Conservation (phyloP, 2,329 filamentous ascomycete genomes). For the Salinomyces thailandicus region DNA sequence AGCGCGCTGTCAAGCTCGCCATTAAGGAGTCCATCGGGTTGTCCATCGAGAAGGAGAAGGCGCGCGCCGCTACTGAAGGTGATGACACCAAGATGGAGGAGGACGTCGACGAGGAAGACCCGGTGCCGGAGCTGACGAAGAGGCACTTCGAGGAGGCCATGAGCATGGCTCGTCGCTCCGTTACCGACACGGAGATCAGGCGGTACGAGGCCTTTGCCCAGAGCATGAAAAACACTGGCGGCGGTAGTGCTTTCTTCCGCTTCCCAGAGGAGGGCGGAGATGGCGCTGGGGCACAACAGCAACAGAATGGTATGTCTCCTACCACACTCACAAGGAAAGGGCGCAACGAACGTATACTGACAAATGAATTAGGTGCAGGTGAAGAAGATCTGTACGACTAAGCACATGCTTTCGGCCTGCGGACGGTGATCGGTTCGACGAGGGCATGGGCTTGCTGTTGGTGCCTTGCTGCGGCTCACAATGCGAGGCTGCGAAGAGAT, state of each 20-base stretch:
- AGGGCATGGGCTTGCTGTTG: neutral
- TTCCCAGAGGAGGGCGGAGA: slow-evolving; percentile 59
- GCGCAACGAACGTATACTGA: slow-evolving; percentile 7
- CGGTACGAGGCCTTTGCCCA: slow-evolving; percentile 97
- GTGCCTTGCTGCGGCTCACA: neutral
- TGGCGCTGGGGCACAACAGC: slow-evolving; percentile 25
- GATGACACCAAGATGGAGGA: slow-evolving; percentile 77
- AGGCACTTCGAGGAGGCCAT: slow-evolving; percentile 98
- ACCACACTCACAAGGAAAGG: neutral
- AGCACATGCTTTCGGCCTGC: slow-evolving; percentile 2
- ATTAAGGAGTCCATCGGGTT: slow-evolving; percentile 91
- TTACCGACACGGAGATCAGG: slow-evolving; percentile 93
- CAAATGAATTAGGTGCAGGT: slow-evolving; percentile 62
- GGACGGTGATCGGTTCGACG: neutral
- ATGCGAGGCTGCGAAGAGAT: neutral
- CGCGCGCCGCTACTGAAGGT: slow-evolving; percentile 43
- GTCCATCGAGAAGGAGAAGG: slow-evolving; percentile 85
- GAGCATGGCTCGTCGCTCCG: slow-evolving; percentile 84
- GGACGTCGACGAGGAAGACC: slow-evolving; percentile 62
- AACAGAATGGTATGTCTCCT: slow-evolving; percentile 27
- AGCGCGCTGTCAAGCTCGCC: slow-evolving; percentile 96
- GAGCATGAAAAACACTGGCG: slow-evolving; percentile 96
- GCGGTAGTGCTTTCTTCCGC: slow-evolving; percentile 86
- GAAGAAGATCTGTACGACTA: slow-evolving; percentile 98
- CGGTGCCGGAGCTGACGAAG: slow-evolving; percentile 90